Conservation (phyloP, 2,329 filamentous ascomycete genomes). For the Stachybotrys chlorohalonatus region DNA sequence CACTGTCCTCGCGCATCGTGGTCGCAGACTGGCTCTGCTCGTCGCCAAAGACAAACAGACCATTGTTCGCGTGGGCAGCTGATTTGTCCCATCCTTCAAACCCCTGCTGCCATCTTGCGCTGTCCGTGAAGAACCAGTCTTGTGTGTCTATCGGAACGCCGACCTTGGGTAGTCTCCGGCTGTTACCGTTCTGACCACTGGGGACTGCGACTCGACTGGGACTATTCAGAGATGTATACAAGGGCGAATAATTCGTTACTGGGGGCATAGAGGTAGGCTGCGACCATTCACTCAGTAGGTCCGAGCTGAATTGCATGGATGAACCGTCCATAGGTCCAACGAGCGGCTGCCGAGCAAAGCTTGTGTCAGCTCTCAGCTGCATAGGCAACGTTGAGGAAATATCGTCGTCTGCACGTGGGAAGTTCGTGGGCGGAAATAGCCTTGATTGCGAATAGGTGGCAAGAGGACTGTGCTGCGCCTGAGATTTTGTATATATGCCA, state of each 20-base stretch:
- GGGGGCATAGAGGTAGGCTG: slow-evolving; percentile 7
- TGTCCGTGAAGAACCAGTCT: slow-evolving; percentile 50
- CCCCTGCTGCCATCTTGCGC: slow-evolving; percentile 48
- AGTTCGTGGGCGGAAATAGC: slow-evolving; percentile 4
- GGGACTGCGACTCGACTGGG: slow-evolving; percentile 5
- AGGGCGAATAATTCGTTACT: slow-evolving; percentile 6
- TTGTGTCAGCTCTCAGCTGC: neutral
- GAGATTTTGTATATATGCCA: slow-evolving; percentile 9
- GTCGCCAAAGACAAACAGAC: slow-evolving; percentile 20
- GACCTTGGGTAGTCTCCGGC: slow-evolving; percentile 6
- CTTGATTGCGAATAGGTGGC: slow-evolving; percentile 21
- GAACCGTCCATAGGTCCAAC: slow-evolving; percentile 8
- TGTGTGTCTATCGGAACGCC: slow-evolving; percentile 36
- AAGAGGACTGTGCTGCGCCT: slow-evolving; percentile 24
- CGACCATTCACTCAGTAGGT: slow-evolving; percentile 16
- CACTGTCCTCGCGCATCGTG: slow-evolving; percentile 9
- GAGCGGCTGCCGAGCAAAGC: neutral
- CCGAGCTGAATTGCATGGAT: slow-evolving; percentile 11
- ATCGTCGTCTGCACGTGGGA: neutral
- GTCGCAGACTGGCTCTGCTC: slow-evolving; percentile 7
- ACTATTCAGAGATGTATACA: slow-evolving; percentile 10
- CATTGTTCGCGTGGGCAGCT: slow-evolving; percentile 12
- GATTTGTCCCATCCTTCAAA: slow-evolving; percentile 44
- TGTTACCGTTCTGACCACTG: slow-evolving; percentile 12
- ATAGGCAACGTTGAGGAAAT: neutral